A percentile compares a stretch with the other conserved stretches of the same genome.
Evolutionary conservation across 1,284 basidiomycete species (phyloP).

Genomic region (Microbotryum scabiosae): DNA sequence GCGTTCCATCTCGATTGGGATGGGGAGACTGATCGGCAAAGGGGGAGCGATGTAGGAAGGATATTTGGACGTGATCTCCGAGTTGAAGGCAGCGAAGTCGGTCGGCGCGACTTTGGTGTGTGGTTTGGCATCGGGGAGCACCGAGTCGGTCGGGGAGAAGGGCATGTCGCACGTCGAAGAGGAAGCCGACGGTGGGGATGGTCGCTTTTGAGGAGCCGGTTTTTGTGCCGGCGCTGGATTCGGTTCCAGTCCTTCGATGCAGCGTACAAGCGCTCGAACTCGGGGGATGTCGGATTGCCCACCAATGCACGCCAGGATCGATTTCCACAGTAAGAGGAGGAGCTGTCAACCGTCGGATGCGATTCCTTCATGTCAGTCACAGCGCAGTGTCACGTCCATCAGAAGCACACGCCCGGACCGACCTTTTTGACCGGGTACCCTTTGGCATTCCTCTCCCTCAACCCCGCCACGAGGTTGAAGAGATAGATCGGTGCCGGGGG

Average conservation of each 20-base stretch:
- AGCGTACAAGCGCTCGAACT: slow-evolving; percentile 76
- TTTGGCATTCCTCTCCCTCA: slow-evolving; percentile 89
- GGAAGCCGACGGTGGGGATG: background rate
- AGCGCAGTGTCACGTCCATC: background rate
- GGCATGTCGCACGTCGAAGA: background rate
- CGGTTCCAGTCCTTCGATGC: slow-evolving; percentile 51
- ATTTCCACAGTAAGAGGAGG: slow-evolving; percentile 93
- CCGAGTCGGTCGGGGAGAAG: background rate
- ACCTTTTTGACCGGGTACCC: slow-evolving; percentile 96
- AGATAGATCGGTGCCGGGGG: slow-evolving; percentile 89
- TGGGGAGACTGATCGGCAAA: slow-evolving; percentile 35
- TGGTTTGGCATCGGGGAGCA: background rate
- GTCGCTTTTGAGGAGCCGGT: background rate
- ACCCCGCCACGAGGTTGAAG: slow-evolving; percentile 74
- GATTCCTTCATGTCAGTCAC: background rate
- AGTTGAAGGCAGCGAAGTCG: slow-evolving; percentile 75
- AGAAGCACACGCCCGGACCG: slow-evolving; percentile 5
- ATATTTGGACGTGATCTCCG: slow-evolving; percentile 86
- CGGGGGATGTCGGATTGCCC: slow-evolving; percentile 77
- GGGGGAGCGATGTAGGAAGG: slow-evolving; percentile 55
- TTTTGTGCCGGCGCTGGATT: background rate
- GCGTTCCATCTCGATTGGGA: slow-evolving; percentile 43
- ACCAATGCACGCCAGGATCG: slow-evolving; percentile 81
- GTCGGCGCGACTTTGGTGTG: slow-evolving; percentile 53
- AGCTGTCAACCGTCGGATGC: slow-evolving; percentile 52